A percentile compares a stretch with the other conserved stretches of the same genome.
Evolutionary conservation across 2,329 filamentous ascomycete genomes (phyloP).

Genomic region (Pseudogymnoascus sp.): DNA sequence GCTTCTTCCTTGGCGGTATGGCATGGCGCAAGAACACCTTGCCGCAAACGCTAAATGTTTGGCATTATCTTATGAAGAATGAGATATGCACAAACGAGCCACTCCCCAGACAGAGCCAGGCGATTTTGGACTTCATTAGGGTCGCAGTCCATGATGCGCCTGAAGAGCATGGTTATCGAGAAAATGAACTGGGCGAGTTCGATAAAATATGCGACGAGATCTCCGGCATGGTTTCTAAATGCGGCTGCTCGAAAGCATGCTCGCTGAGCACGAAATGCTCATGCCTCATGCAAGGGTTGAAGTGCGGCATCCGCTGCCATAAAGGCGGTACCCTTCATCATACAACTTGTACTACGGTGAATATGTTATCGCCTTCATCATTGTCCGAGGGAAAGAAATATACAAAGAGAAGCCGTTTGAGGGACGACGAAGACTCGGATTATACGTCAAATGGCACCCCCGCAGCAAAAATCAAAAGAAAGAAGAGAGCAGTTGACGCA

Average conservation of each 20-base stretch:
- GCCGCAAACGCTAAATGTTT: background rate
- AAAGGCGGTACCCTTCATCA: background rate
- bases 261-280: background rate
- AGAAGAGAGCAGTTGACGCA: background rate
- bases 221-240: background rate
- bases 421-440: background rate
- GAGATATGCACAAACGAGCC: slow-evolving; percentile 10
- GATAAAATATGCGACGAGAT: background rate
- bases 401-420: background rate
- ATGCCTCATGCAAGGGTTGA: background rate
- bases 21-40: background rate
- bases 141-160: background rate
- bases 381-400: background rate
- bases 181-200: background rate
- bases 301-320: background rate
- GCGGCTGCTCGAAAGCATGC: background rate
- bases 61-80: slow-evolving; percentile 9
- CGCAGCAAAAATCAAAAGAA: background rate
- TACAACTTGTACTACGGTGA: background rate
- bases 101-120: slow-evolving; percentile 5
- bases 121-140: slow-evolving; percentile 2
- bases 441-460: background rate
- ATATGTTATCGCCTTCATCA: background rate
- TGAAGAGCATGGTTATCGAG: background rate
- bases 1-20: slow-evolving; percentile 11